Base-by-base conservation (phyloP, 2,329 filamentous ascomycete species). In the Ophiocordyceps unilateralis region DNA sequence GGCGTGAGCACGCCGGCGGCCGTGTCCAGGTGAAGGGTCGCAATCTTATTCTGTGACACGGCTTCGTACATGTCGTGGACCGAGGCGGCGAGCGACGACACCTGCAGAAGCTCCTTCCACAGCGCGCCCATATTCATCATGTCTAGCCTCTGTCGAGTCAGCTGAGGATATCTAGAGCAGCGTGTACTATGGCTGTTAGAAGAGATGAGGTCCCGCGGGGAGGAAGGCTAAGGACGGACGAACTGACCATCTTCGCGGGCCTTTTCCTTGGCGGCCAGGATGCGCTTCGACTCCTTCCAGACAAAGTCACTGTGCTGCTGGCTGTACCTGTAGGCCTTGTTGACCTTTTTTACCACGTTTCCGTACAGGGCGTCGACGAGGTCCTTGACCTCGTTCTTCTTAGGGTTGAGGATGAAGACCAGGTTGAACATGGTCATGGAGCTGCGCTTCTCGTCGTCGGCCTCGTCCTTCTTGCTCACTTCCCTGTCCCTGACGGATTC, bases 361-460 rank as follows among this genome's bases (percentile, higher is more conserved):
- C 83, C 72, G 58, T 94, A 94, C 56, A 95, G 61, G 5, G 66
- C 79, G 49, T 93, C 83, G 38, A 81, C 74, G 39, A 93, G 54
- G 67, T 73, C 69, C 44, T 83, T 82, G 49, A 82, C 78, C 55
- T 94, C 83, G 44, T 88, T 69, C 42, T 80, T 76, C 41, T 80
- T 81, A 3, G 87, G 83, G 50, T 85, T 82, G 49, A 95, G 67
- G 41, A 94, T 83, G 58, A 96, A 96, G 21, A 96, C 87, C 11
- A 95, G 74, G 58, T 95, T 93, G 63, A 98, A 98, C 89, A 96
- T 96, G 48, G 81, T 87, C 83, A 96, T 88, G 40, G 76, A 75
- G 49, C 72, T 76, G 50, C 68, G 68, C 56, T 83, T 79, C 54
- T 76, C 69, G 47, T 81, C 69, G 36, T 68, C 60, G 45, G 74